phyloP scores from a whole-genome alignment of 257 asterid genomes.

The Solanum neorickii region DNA sequence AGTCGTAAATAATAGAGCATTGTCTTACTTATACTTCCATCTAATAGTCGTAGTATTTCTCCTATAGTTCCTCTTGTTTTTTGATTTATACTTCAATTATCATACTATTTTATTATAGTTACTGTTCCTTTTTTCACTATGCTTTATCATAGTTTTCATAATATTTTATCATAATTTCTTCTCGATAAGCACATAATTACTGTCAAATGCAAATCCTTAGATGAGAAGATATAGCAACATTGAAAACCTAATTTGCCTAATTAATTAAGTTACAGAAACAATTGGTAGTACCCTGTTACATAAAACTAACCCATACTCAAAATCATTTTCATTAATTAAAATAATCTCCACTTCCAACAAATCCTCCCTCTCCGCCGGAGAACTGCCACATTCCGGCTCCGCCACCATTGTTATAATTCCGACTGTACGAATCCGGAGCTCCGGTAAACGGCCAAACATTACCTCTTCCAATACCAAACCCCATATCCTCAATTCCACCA shows the following conservation, averaged over 20 bases:
- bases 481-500: background rate
- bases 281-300: background rate
- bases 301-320: background rate
- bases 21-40: too few species aligned
- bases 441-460: background rate
- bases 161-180: background rate
- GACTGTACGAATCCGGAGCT: background rate
- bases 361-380: background rate
- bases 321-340: background rate
- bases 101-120: background rate
- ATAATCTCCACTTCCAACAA: background rate
- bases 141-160: too few species aligned
- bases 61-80: background rate
- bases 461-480: background rate
- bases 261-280: background rate
- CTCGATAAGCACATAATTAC: too few species aligned
- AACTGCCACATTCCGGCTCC: background rate
- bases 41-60: background rate
- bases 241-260: background rate
- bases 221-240: background rate
- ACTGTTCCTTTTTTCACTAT: too few species aligned
- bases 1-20: accelerated
- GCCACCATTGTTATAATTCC: background rate
- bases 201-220: background rate
- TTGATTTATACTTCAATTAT: too few species aligned